A percentile compares a stretch with the other conserved stretches of the same genome.
Evolutionary conservation across 2,329 filamentous ascomycete species (phyloP).

Genomic region (Colletotrichum sp.): DNA sequence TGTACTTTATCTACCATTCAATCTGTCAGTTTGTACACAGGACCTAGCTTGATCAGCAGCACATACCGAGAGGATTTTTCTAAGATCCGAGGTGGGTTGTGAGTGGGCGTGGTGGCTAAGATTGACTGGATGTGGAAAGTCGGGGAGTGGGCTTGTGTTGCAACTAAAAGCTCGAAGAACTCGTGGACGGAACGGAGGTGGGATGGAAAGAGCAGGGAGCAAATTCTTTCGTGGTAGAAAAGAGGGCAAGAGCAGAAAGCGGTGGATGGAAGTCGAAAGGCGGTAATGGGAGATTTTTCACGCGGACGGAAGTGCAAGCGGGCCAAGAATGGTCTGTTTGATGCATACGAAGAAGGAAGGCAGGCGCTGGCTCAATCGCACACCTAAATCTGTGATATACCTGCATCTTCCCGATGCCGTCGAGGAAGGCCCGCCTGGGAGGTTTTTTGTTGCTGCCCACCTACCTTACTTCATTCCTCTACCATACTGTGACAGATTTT

Average conservation of each 20-base stretch:
- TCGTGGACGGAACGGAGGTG: background rate
- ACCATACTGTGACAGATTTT: background rate
- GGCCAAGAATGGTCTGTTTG: background rate
- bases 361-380: background rate
- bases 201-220: background rate
- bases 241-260: background rate
- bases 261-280: background rate
- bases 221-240: background rate
- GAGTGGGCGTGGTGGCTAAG: background rate
- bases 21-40: background rate
- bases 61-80: background rate
- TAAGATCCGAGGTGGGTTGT: background rate
- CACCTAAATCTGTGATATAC: background rate
- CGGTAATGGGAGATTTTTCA: background rate
- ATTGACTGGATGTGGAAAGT: background rate
- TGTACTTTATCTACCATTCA: background rate
- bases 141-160: background rate
- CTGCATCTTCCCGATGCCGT: background rate
- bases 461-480: background rate
- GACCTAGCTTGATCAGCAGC: background rate
- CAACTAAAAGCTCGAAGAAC: background rate
- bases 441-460: background rate
- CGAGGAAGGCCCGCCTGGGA: background rate
- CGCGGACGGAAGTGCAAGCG: background rate
- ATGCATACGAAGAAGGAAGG: background rate